A percentile compares a stretch with the other conserved stretches of the same genome.
Evolutionary conservation across 768 basidiomycete species (phyloP).

Genomic region (Lentinula guzmanii): DNA sequence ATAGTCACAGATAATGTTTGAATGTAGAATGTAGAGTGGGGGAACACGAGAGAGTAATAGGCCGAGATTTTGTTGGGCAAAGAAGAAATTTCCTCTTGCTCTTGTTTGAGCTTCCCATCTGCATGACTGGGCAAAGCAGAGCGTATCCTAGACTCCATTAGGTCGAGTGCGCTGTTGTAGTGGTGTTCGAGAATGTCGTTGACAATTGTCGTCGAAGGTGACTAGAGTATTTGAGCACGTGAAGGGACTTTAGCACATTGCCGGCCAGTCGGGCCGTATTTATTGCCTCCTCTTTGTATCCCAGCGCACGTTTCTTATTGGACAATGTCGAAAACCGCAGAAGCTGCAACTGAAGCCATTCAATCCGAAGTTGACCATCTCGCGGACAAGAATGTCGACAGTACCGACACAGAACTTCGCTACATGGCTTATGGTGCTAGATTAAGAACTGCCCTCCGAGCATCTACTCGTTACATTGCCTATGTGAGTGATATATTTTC

Average conservation of each 20-base stretch:
- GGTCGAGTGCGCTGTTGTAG: constrained; percentile 7
- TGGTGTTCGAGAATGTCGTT: constrained; percentile 17
- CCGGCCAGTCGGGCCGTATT: neutral
- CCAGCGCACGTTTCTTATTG: neutral
- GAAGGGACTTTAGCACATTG: neutral
- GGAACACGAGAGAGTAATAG: constrained; percentile 92
- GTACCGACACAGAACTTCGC: constrained; percentile 61
- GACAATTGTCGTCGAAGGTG: constrained; percentile 7
- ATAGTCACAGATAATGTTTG: constrained; percentile 93
- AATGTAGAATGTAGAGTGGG: constrained; percentile 93
- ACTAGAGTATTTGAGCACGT: neutral
- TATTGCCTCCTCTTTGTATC: neutral
- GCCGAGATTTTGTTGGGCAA: constrained; percentile 79
- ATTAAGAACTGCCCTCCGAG: constrained; percentile 67
- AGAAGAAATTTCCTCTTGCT: constrained; percentile 26
- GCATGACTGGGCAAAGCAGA: constrained; percentile 27
- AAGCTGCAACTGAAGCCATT: constrained; percentile 32
- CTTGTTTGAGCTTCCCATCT: constrained; percentile 16
- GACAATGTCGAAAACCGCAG: constrained; percentile 15
- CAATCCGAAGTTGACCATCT: constrained; percentile 49
- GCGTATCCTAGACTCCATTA: constrained; percentile 39
- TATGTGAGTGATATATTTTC: constrained; percentile 43
- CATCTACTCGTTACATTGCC: constrained; percentile 66
- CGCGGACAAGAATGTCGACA: constrained; percentile 58
- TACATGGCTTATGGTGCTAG: constrained; percentile 78